phyloP scores from a whole-genome alignment of 2,329 filamentous ascomycete species.

The Phaeosphaeria sp. region DNA sequence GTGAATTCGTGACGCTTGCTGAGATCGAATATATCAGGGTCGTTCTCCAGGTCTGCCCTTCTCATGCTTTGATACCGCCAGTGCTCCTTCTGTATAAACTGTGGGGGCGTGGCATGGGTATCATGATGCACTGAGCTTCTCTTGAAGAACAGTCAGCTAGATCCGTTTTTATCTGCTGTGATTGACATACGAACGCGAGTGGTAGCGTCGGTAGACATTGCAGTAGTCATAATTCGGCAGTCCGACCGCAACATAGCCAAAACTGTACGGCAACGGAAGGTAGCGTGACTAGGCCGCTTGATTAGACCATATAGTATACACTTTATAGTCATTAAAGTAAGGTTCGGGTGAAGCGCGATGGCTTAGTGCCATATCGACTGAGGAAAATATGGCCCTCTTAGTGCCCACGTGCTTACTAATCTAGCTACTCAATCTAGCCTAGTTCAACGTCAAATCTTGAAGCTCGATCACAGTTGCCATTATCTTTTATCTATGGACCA shows the following conservation, averaged over 20 bases:
- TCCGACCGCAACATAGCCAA: neutral
- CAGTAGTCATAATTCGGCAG: constrained; percentile 20
- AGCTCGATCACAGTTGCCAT: constrained; percentile 19
- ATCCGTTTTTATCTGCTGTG: constrained; percentile 19
- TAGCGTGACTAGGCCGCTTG: neutral
- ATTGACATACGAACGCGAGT: constrained; percentile 43
- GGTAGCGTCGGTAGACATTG: constrained; percentile 31
- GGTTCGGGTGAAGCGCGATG: neutral
- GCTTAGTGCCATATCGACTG: neutral
- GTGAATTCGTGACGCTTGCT: constrained; percentile 35
- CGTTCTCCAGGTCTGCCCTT: constrained; percentile 58
- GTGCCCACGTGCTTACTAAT: neutral
- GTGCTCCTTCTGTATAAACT: constrained; percentile 44
- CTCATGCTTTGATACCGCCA: constrained; percentile 67
- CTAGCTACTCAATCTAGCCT: neutral
- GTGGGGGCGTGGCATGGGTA: constrained; percentile 44
- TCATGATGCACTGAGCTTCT: constrained; percentile 42
- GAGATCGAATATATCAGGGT: constrained; percentile 52
- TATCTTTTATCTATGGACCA: no score
- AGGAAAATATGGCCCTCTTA: neutral
- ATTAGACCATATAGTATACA: neutral
- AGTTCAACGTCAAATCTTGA: no score
- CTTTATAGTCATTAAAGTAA: neutral
- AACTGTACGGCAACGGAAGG: neutral
- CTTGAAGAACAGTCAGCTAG: constrained; percentile 25